Percentiles rank a stretch among this genome's conserved stretches.
phyloP scores from a whole-genome alignment of 2,329 filamentous ascomycete genomes.

The Neopestalotiopsis rosae region DNA sequence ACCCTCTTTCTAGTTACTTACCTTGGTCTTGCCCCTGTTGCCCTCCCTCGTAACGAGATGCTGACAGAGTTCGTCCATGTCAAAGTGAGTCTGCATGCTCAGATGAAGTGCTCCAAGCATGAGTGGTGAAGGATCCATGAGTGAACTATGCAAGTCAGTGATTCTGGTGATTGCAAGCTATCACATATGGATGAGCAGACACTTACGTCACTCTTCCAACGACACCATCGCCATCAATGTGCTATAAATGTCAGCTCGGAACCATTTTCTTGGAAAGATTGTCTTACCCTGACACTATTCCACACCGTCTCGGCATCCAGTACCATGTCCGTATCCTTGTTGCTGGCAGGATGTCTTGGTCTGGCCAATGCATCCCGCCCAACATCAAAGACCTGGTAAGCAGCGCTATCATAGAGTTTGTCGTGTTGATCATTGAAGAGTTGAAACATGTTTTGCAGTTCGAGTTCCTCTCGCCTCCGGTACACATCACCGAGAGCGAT shows the following conservation, averaged over 20 bases:
- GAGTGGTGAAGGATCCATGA: conserved; percentile 60
- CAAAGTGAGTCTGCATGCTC: conserved; percentile 61
- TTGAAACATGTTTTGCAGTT: conserved; percentile 6
- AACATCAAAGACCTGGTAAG: conserved; percentile 64
- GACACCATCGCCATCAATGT: conserved; percentile 44
- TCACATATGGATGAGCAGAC: background rate
- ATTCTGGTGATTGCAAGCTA: background rate
- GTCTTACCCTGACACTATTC: conserved; percentile 43
- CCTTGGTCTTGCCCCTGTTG: conserved; percentile 47
- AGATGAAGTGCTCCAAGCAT: conserved; percentile 65
- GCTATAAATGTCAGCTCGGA: no score
- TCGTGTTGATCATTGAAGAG: conserved; percentile 30
- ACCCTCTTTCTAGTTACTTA: background rate
- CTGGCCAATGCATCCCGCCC: conserved; percentile 49
- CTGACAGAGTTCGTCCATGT: conserved; percentile 65
- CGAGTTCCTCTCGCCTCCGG: conserved; percentile 13
- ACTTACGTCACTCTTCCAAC: conserved; percentile 63
- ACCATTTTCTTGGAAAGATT: no score
- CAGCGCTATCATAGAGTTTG: conserved; percentile 50
- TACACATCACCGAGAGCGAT: conserved; percentile 15
- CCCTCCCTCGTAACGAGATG: conserved; percentile 56
- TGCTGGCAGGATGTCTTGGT: conserved; percentile 40
- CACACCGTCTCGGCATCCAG: conserved; percentile 48
- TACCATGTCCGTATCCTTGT: conserved; percentile 41
- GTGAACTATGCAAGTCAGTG: background rate